Evolutionary conservation across 2,329 filamentous ascomycete species (phyloP).

Genomic region (Phaeosphaeria sp.): DNA sequence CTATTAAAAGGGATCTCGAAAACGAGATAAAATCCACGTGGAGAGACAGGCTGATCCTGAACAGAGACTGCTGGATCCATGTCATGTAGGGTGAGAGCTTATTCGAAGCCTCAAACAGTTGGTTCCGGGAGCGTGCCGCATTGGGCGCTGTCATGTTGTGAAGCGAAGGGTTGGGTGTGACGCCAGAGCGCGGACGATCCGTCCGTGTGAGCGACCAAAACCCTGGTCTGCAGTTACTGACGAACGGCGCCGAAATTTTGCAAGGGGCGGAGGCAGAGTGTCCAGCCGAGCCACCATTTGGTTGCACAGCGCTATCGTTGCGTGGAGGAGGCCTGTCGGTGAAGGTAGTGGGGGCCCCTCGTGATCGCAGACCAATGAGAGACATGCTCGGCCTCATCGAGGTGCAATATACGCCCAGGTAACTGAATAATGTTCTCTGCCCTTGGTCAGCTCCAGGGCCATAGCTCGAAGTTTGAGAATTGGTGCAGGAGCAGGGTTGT

Average conservation of each 20-base stretch:
- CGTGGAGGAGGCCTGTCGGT: conserved; percentile 32
- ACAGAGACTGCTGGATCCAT: conserved; percentile 42
- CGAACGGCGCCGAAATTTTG: conserved; percentile 34
- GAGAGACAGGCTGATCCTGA: conserved; percentile 43
- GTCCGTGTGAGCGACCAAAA: conserved; percentile 34
- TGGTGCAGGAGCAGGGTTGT: conserved; percentile 46
- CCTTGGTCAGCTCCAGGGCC: conserved; percentile 34
- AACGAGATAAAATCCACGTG: conserved; percentile 44
- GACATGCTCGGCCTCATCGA: conserved; percentile 19
- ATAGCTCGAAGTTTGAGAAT: conserved; percentile 45
- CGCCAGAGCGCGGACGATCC: conserved; percentile 39
- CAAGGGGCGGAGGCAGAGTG: conserved; percentile 29
- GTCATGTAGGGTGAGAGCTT: conserved; percentile 41
- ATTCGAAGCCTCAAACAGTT: conserved; percentile 48
- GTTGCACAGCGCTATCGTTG: conserved; percentile 38
- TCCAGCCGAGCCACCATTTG: conserved; percentile 38
- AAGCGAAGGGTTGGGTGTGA: conserved; percentile 46
- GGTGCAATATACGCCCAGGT: conserved; percentile 30
- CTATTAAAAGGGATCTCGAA: conserved; percentile 35
- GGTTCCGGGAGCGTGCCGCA: conserved; percentile 47
- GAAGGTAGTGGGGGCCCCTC: conserved; percentile 24
- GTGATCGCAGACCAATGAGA: conserved; percentile 28
- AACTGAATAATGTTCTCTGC: conserved; percentile 37
- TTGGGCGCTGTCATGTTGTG: conserved; percentile 48
- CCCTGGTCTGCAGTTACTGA: conserved; percentile 35